Evolutionary conservation across 129 eudicot genomes (phyloP), one percentile per base, ranked within the genome.

Genomic region (Flaveria robusta): DNA sequence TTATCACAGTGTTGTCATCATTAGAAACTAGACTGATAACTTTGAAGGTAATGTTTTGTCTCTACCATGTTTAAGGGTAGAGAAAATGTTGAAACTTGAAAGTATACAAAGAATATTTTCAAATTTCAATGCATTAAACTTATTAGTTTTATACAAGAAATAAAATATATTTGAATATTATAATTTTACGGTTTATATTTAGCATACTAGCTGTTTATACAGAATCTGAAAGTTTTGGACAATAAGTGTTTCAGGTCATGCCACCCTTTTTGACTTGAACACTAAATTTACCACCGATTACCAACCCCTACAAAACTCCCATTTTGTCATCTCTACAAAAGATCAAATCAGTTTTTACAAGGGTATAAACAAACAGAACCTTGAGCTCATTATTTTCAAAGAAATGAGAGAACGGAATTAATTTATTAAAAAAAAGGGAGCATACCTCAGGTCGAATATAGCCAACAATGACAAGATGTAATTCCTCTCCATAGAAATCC

Each of bases 401-500:
- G 42, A 63, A 63, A 8, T 16, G 22, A 63, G 22, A 6, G 22
- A 12, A 60, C 41, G 10, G 2, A 24, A 60, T 19, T 60, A 29
- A 12, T 26, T 60, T 10, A 22, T 6, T 6, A 60, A 71, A 45
- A 47, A 37, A 43, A 43, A 47, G 22, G 56, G 56, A 41, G 76
- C 19, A 49, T 88, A 93, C 99, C 99, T 95, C 99, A 0, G 97
- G 96, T 7, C 99, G 84, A 51, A 95, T 91, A 74, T 91, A 95
- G 71, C 99, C 99, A 71, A 89, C 92, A 60, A 95, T 83, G 68
- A 86, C 83, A 59, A 95, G 92, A 74, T 85, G 85, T 31, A 95
- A 77, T 69, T 95, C 97, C 82, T 91, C 96, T 0, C 97, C 97
- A 10, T 95, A 95, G 75, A 95, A 95, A 71, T 95, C 99, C 68